phyloP scores from a whole-genome alignment of 306 rosid genomes.

The Ziziphus jujuba region DNA sequence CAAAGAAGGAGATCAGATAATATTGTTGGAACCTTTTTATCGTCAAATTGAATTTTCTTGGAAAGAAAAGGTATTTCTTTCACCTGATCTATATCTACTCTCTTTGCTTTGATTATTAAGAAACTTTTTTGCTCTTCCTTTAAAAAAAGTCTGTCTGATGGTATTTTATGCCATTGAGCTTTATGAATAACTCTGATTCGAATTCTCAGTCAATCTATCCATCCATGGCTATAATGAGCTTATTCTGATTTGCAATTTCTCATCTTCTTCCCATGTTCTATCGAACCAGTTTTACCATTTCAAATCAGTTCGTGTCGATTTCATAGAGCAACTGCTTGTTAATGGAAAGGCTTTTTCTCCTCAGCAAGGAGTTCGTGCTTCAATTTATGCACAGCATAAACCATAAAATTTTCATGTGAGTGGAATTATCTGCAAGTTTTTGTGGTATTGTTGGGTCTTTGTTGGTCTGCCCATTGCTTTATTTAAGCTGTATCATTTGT shows the following conservation, averaged over 20 bases:
- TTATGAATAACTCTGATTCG: background rate
- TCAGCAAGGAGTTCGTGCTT: conserved; percentile 56
- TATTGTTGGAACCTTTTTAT: conserved; percentile 65
- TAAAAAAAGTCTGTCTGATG: background rate
- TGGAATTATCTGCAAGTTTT: conserved; percentile 5
- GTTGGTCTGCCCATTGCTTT: background rate
- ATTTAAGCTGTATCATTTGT: conserved; percentile 18
- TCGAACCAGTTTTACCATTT: conserved; percentile 61
- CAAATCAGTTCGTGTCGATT: conserved; percentile 84
- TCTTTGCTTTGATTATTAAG: conserved; percentile 1
- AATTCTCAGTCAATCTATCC: background rate
- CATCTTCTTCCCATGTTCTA: conserved; percentile 13
- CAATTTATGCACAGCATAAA: conserved; percentile 82
- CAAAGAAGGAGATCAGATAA: conserved; percentile 91
- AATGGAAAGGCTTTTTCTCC: conserved; percentile 76
- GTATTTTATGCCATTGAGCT: conserved; percentile 7
- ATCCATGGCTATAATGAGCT: background rate
- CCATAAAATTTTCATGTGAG: conserved; percentile 35
- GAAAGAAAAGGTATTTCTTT: conserved; percentile 69
- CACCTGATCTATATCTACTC: conserved; percentile 1
- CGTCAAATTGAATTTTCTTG: conserved; percentile 54
- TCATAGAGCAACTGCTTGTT: conserved; percentile 78
- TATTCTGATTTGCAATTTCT: conserved; percentile 25
- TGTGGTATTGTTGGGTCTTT: conserved; percentile 4
- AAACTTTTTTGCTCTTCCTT: background rate